Conservation (phyloP, 2,329 filamentous ascomycete genomes). For the Verticillium longisporum region DNA sequence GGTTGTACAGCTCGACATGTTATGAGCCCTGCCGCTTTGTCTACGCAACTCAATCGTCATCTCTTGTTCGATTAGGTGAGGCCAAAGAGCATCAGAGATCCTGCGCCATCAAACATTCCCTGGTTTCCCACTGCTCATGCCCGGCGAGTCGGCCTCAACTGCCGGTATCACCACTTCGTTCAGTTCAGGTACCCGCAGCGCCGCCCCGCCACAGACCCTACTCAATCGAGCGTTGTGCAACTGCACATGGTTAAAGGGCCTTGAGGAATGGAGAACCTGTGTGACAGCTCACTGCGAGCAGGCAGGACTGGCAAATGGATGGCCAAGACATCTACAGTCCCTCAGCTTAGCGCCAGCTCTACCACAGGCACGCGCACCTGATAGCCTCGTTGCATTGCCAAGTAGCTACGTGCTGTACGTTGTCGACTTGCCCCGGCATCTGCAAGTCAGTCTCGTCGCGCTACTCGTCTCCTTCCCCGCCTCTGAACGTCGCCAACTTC, state of each 20-base stretch:
- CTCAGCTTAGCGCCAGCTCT: not conserved
- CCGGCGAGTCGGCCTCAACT: not conserved
- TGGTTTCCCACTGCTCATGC: not conserved
- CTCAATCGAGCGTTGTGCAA: not conserved
- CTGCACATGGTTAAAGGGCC: not conserved
- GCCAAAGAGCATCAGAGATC: too few species aligned
- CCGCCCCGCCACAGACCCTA: not conserved
- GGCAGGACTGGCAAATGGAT: not conserved
- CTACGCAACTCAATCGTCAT: not conserved
- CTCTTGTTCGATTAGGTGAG: too few species aligned
- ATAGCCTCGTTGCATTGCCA: slow-evolving; percentile 10
- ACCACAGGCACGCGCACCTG: not conserved
- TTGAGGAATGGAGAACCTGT: not conserved
- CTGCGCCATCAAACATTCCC: not conserved
- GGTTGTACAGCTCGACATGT: not conserved
- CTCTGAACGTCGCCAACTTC: not conserved
- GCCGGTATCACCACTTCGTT: not conserved
- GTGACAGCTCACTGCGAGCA: not conserved
- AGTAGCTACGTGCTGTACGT: not conserved
- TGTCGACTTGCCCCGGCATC: not conserved
- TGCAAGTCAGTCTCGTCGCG: not conserved
- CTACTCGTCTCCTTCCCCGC: not conserved
- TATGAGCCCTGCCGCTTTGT: not conserved
- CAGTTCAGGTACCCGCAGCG: not conserved
- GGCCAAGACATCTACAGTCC: not conserved